Conservation (phyloP, 306 rosid genomes). For the Ochetophila trinervis region DNA sequence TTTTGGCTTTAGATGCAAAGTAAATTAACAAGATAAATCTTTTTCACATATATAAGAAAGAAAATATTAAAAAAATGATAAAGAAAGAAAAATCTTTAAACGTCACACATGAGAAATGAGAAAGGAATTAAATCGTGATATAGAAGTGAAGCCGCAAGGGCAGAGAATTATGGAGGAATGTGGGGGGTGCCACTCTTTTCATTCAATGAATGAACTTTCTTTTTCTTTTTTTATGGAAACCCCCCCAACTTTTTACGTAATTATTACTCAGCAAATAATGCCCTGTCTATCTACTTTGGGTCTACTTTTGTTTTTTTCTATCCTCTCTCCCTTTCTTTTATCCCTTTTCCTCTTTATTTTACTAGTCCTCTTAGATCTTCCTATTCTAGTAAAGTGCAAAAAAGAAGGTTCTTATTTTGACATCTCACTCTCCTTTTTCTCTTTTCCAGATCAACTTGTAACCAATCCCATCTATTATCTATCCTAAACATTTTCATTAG, state of each 20-base stretch:
- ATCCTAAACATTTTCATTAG: too few species aligned
- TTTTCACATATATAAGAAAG: too few species aligned
- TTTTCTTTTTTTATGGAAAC: slow-evolving; percentile 32
- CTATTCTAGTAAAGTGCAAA: slow-evolving; percentile 19
- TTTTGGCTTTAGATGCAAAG: too few species aligned
- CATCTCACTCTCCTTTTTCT: slow-evolving; percentile 22
- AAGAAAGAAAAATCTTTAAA: neutral
- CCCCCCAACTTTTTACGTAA: slow-evolving; percentile 55
- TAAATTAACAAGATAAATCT: too few species aligned
- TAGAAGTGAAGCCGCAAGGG: neutral
- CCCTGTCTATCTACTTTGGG: slow-evolving; percentile 26
- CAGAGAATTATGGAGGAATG: neutral
- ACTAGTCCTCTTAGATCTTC: slow-evolving; percentile 38
- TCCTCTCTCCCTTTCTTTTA: slow-evolving; percentile 16
- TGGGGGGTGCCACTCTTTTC: too few species aligned
- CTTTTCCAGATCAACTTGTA: slow-evolving; percentile 27
- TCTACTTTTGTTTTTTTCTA: slow-evolving; percentile 32
- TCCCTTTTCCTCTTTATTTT: slow-evolving; percentile 41
- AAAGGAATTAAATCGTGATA: neutral
- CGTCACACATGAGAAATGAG: too few species aligned
- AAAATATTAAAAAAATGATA: too few species aligned
- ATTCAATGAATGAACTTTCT: slow-evolving; percentile 28
- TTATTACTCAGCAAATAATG: slow-evolving; percentile 58
- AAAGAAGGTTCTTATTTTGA: slow-evolving; percentile 35
- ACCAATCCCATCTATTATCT: neutral